Evolutionary conservation across 768 basidiomycete species (phyloP), one percentile per base, ranked within the genome.

Genomic region (Amanita molliuscula): DNA sequence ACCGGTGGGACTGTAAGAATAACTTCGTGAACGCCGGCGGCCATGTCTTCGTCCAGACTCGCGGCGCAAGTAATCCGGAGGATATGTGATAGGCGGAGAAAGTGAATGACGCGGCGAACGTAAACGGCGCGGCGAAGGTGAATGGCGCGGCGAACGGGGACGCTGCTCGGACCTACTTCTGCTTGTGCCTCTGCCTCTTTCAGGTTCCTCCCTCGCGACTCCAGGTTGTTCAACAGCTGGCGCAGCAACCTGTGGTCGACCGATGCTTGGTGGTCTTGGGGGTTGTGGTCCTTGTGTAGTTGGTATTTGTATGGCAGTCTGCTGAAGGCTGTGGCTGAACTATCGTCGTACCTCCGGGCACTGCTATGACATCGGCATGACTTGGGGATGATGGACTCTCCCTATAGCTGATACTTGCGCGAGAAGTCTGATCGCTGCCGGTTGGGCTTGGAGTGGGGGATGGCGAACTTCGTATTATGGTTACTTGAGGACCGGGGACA

Each of bases 21-120:
- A 36, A 26, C 40, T 41, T 20, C 41, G 48, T 16, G 38, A 33
- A 26, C 33, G 25, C 29, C 37, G 4, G 31, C 41, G 49, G 2
- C 29, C n/a, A 34, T n/a, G 31, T 11, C 40, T 9, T 25, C 42
- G 49, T 21, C 41, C 7, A 16, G 15, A 33, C 20, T n/a, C 16
- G 2, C 25, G 38, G 2, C 8, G 18, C n/a, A 26, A 49, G 38
- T 49, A 9, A 29, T 50, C 49, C 23, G 48, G 42, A 34, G 49
- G 49, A 16, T 50, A 50, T 16, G 18, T 15, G 9, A 50, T 44
- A 25, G 49, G 25, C 2, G 49, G 42, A 20, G 49, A 50, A 25
- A 33, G 41, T 2, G 47, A 48, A 10, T 11, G 10, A 6, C 29
- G 10, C 29, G 29, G 29, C 1, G 29, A 29, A 29, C 10, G 29